Conservation (phyloP, 2,329 filamentous ascomycete genomes). For the Tolypocladium inflatum region DNA sequence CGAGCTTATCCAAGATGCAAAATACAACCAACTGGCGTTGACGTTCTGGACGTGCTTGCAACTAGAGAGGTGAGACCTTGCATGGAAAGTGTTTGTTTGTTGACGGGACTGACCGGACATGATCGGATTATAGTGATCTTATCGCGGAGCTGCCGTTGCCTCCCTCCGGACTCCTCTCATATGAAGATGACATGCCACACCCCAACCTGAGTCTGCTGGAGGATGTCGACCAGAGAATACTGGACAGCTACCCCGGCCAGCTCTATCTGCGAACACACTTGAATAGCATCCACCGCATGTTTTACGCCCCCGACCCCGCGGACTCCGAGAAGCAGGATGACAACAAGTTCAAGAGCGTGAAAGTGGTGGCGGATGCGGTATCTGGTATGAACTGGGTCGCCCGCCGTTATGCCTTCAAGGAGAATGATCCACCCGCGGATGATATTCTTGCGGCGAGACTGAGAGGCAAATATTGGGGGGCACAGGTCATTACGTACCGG, state of each 20-base stretch:
- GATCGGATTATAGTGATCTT: constrained; percentile 57
- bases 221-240: constrained; percentile 35
- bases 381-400: constrained; percentile 38
- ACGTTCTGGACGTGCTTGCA: constrained; percentile 93
- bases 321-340: constrained; percentile 15
- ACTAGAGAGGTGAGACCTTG: constrained; percentile 61
- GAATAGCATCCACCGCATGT: constrained; percentile 50
- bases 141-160: constrained; percentile 70
- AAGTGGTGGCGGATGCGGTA: constrained; percentile 32
- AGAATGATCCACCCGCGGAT: constrained; percentile 58
- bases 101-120: not conserved
- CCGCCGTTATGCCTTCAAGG: constrained; percentile 45
- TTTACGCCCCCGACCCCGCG: constrained; percentile 36
- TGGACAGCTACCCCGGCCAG: constrained; percentile 53
- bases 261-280: constrained; percentile 55
- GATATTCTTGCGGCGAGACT: constrained; percentile 78
- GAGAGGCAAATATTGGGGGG: constrained; percentile 91
- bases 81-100: not conserved
- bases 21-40: constrained; percentile 56
- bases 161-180: constrained; percentile 51
- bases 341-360: constrained; percentile 35
- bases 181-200: constrained; percentile 56
- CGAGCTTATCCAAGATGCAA: constrained; percentile 30
- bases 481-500: constrained; percentile 79
- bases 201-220: constrained; percentile 44